Evolutionary conservation across 139 green algal species (phyloP), one percentile per base, ranked within the genome.

Genomic region (Picochlorum sp.): DNA sequence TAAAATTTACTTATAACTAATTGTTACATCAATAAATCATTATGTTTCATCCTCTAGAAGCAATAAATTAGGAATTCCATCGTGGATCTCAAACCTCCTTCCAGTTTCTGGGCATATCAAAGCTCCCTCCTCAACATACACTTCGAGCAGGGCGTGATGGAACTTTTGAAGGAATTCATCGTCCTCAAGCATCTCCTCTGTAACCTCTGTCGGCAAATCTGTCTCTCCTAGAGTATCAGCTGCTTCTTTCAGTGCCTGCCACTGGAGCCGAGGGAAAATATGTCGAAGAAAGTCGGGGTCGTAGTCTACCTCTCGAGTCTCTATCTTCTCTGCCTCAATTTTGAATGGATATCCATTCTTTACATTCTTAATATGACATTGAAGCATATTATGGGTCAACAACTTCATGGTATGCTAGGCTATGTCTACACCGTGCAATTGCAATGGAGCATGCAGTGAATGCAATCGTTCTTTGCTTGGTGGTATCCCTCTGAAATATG

Each of bases 331-430:
- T 2, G 83, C 89, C 60, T 97, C 86, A 26, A 98, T 96, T 4
- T 89, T 82, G 11, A 98, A 82, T 0, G 92, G 92, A 62, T 90
- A 98, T 2, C 87, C 85, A 30, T 97, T 95, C 45, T 83, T 86
- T 4, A 98, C 87, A 14, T 89, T 87, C 68, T 94, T 95, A 49
- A 97, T 93, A 72, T 96, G 89, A 72, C 89, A 97, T 7, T 83
- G 72, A 32, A 99, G 85, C 81, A 99, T 93, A 77, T 99, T 99
- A 72, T 99, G 94, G 24, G 88, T 96, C 2, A 99, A 71, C 8
- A 99, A 84, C 82, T 94, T 95, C 94, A 99, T 98, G 5, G 16
- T 54, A 9, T 51, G 45, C 4, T 15, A 14, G 3, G 16, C 14
- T 51, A 51, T 51, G 3, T 50, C 14, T 50, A 50, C 45, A 30